Evolutionary conservation across 495 filamentous ascomycete genomes (phyloP).

Genomic region (Chlorociboria aeruginascens): DNA sequence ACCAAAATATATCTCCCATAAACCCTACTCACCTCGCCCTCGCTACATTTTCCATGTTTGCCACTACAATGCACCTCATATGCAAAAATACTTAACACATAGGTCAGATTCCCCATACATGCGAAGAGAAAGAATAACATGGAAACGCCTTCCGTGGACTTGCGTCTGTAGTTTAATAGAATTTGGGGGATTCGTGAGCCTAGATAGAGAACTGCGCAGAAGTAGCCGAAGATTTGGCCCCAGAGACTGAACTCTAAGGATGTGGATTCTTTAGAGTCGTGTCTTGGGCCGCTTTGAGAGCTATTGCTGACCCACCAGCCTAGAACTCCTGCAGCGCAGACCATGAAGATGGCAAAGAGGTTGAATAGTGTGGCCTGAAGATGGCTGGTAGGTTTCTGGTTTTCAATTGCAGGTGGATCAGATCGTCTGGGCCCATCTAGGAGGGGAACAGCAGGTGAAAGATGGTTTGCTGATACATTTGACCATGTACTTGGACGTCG

Average conservation of each 20-base stretch:
- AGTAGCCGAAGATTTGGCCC: slow-evolving; percentile 78
- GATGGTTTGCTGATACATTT: slow-evolving; percentile 46
- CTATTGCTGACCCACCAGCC: slow-evolving; percentile 70
- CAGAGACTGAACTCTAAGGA: slow-evolving; percentile 51
- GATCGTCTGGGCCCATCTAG: slow-evolving; percentile 25
- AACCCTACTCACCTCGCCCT: slow-evolving; percentile 41
- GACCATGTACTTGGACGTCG: slow-evolving; percentile 26
- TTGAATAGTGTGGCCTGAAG: slow-evolving; percentile 61
- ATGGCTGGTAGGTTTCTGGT: slow-evolving; percentile 18
- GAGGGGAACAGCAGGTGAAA: slow-evolving; percentile 72
- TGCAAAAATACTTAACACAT: slow-evolving; percentile 82
- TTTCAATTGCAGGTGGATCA: neutral
- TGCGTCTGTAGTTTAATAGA: slow-evolving; percentile 77
- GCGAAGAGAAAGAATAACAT: slow-evolving; percentile 95
- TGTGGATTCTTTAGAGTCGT: slow-evolving; percentile 4
- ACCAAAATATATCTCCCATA: slow-evolving; percentile 76
- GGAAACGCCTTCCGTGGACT: slow-evolving; percentile 81
- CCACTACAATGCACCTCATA: slow-evolving; percentile 53
- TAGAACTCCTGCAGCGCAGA: slow-evolving; percentile 67
- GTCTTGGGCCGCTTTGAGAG: slow-evolving; percentile 10
- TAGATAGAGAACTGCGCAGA: slow-evolving; percentile 80
- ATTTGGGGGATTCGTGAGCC: slow-evolving; percentile 81
- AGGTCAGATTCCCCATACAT: slow-evolving; percentile 86
- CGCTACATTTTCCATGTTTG: slow-evolving; percentile 29
- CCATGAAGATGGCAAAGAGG: slow-evolving; percentile 55